Conservation (phyloP, 2,329 filamentous ascomycete genomes). For the Setomelanomma holmii region DNA sequence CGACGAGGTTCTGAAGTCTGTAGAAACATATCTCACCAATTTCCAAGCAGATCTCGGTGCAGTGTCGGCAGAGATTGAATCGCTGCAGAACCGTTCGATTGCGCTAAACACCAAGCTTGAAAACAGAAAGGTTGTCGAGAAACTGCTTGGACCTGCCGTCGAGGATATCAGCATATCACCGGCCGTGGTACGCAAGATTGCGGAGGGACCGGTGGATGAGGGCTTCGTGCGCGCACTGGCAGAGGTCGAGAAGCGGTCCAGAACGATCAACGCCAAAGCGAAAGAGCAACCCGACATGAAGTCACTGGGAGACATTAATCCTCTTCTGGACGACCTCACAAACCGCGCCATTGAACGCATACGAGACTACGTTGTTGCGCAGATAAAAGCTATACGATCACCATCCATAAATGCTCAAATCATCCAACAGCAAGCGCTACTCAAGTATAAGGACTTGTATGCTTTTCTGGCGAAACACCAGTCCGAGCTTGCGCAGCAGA, state of each 20-base stretch:
- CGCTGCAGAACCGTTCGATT: constrained; percentile 83
- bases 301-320: constrained; percentile 82
- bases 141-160: constrained; percentile 82
- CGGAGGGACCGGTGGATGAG: constrained; percentile 88
- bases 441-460: constrained; percentile 88
- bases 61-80: constrained; percentile 95
- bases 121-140: constrained; percentile 89
- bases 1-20: constrained; percentile 90
- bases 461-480: constrained; percentile 85
- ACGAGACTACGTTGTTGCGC: constrained; percentile 89
- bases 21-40: constrained; percentile 88
- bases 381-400: constrained; percentile 92
- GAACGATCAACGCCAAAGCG: constrained; percentile 72
- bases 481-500: constrained; percentile 83
- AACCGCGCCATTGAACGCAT: constrained; percentile 93
- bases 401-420: constrained; percentile 97
- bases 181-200: constrained; percentile 80
- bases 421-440: constrained; percentile 90
- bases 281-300: constrained; percentile 68
- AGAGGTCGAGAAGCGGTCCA: constrained; percentile 81
- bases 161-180: constrained; percentile 93
- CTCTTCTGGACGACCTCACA: constrained; percentile 82
- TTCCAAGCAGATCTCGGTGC: constrained; percentile 92
- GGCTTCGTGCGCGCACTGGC: constrained; percentile 82
- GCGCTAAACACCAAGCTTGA: constrained; percentile 84